These are phyloP conservation scores for Coemansia sp. DNA, from an alignment of 192 early-diverging fungal genomes.

Conservation along the genomic window DNA sequence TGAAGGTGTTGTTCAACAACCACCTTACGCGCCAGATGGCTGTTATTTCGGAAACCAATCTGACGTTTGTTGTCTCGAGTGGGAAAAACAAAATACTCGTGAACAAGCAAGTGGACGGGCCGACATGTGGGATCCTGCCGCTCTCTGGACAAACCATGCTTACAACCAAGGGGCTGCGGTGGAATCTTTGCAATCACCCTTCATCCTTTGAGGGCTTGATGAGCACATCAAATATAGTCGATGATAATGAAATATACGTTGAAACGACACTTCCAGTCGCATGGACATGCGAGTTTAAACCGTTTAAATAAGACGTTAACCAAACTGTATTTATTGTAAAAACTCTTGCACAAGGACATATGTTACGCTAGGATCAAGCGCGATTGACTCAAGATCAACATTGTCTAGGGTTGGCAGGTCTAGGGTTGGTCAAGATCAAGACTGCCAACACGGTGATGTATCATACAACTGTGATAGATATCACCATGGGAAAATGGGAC, in stretches of 20 bases:
- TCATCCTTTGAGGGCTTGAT: slow-evolving; percentile 75
- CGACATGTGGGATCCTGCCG: slow-evolving; percentile 87
- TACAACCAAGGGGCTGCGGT: slow-evolving; percentile 76
- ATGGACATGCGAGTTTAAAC: slow-evolving; percentile 77
- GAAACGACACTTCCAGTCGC: slow-evolving; percentile 71
- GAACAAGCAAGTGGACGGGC: slow-evolving; percentile 67
- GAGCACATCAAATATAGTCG: slow-evolving; percentile 83
- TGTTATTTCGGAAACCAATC: slow-evolving; percentile 70
- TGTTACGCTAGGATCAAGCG: no score
- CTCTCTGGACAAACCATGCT: slow-evolving; percentile 62
- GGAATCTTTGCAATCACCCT: slow-evolving; percentile 64
- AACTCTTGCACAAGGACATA: no score
- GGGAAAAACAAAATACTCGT: slow-evolving; percentile 69
- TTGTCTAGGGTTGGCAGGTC: no score
- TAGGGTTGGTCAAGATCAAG: no score
- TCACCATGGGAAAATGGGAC: no score
- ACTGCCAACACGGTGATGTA: no score
- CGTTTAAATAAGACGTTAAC: background rate
- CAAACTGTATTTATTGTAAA: no score
- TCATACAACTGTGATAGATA: no score
- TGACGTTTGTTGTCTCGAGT: slow-evolving; percentile 63
- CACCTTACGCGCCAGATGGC: slow-evolving; percentile 58
- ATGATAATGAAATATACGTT: slow-evolving; percentile 57
- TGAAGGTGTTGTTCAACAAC: slow-evolving; percentile 71
- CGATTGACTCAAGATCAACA: no score